A percentile compares a stretch with the other conserved stretches of the same genome.
Evolutionary conservation across 2,329 filamentous ascomycete species (phyloP).

Genomic region (Cercospora sp.): DNA sequence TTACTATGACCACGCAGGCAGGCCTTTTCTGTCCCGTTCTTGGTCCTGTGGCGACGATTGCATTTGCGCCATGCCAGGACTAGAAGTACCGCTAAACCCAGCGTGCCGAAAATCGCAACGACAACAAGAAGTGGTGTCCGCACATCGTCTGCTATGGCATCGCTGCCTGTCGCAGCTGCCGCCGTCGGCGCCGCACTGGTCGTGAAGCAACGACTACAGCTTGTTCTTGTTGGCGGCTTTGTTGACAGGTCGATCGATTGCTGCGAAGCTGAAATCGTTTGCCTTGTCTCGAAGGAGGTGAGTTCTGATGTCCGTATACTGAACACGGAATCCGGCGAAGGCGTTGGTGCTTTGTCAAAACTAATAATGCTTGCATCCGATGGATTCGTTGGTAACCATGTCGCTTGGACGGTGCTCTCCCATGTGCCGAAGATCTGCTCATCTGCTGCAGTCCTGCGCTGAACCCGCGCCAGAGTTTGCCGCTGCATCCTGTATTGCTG

Average conservation of each 20-base stretch:
- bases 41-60: conserved; percentile 7
- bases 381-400: conserved; percentile 9
- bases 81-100: conserved; percentile 11
- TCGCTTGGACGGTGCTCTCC: conserved; percentile 10
- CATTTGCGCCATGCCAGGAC: conserved; percentile 15
- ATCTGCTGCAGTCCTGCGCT: not conserved
- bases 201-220: not conserved
- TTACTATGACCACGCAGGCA: conserved; percentile 1
- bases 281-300: not conserved
- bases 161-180: not conserved
- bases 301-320: not conserved
- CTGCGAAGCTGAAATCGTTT: not conserved
- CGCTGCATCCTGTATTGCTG: conserved; percentile 2
- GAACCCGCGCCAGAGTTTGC: not conserved
- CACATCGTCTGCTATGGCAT: not conserved
- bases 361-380: conserved; percentile 11
- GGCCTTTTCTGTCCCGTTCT: conserved; percentile 1
- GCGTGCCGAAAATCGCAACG: conserved; percentile 9
- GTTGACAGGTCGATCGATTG: not conserved
- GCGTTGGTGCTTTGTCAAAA: conserved; percentile 10
- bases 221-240: not conserved
- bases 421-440: conserved; percentile 7
- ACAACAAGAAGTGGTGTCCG: conserved; percentile 11
- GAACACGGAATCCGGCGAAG: conserved; percentile 5
- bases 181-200: not conserved